These are phyloP conservation scores for Xylaria intraflava DNA, from an alignment of 495 filamentous ascomycete species.

Conservation along the genomic window DNA sequence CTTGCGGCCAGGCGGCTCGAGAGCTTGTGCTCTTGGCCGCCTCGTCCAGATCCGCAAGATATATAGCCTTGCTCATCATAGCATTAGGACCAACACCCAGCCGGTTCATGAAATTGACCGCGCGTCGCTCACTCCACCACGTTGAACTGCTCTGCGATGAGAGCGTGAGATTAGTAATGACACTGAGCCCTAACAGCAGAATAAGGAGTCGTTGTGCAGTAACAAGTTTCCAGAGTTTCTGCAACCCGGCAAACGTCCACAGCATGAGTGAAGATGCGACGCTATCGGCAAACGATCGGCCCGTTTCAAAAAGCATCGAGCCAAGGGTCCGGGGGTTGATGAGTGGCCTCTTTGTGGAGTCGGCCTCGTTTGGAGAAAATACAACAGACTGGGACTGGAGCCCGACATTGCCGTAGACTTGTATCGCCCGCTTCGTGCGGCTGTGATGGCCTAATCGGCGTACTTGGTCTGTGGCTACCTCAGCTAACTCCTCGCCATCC, in stretches of 20 bases:
- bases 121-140: constrained; percentile 84
- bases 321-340: constrained; percentile 62
- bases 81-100: constrained; percentile 72
- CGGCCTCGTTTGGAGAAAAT: constrained; percentile 45
- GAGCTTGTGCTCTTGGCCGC: constrained; percentile 38
- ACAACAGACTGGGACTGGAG: constrained; percentile 60
- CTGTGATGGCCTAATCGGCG: constrained; percentile 71
- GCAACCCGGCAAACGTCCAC: constrained; percentile 57
- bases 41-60: constrained; percentile 73
- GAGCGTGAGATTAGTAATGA: constrained; percentile 63
- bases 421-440: constrained; percentile 82
- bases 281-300: constrained; percentile 61
- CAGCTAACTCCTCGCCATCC: constrained; percentile 77
- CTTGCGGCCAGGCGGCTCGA: constrained; percentile 21
- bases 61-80: constrained; percentile 79
- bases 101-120: constrained; percentile 67
- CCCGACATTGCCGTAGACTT: constrained; percentile 83
- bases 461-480: constrained; percentile 83
- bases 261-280: constrained; percentile 66
- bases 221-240: constrained; percentile 59
- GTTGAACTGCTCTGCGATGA: constrained; percentile 57
- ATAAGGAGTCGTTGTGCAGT: constrained; percentile 73
- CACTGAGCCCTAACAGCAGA: constrained; percentile 56
- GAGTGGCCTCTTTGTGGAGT: constrained; percentile 40
- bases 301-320: constrained; percentile 62